Evolutionary conservation across 1,139 yeast species (phyloP).

Genomic region (Pichia sp.): DNA sequence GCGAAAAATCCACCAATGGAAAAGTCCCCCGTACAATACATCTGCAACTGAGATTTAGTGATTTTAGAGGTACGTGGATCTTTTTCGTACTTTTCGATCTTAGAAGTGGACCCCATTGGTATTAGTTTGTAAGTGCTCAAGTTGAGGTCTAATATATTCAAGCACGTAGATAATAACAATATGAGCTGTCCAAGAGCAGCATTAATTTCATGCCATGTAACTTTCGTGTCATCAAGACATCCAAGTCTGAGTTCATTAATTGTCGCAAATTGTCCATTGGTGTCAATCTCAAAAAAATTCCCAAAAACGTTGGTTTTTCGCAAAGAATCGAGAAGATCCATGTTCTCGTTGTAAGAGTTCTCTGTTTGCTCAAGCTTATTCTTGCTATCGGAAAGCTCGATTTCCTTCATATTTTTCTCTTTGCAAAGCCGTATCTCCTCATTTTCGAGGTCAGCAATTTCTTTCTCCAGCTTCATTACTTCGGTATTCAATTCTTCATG

Average conservation of each 20-base stretch:
- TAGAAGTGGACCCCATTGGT: slow-evolving; percentile 83
- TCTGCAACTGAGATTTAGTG: slow-evolving; percentile 38
- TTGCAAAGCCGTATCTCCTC: slow-evolving; percentile 40
- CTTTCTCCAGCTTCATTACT: slow-evolving; percentile 32
- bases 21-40: slow-evolving; percentile 50
- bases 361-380: slow-evolving; percentile 55
- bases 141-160: slow-evolving; percentile 47
- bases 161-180: slow-evolving; percentile 58
- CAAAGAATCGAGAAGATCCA: slow-evolving; percentile 60
- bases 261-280: slow-evolving; percentile 78
- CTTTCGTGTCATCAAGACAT: slow-evolving; percentile 42
- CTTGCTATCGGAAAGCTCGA: slow-evolving; percentile 40
- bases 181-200: slow-evolving; percentile 89
- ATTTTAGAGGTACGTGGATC: slow-evolving; percentile 29
- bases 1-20: slow-evolving; percentile 62
- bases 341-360: slow-evolving; percentile 52
- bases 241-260: slow-evolving; percentile 85
- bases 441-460: slow-evolving; percentile 33
- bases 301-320: slow-evolving; percentile 74
- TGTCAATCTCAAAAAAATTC: slow-evolving; percentile 75
- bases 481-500: slow-evolving; percentile 36
- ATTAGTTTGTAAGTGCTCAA: slow-evolving; percentile 56
- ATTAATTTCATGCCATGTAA: slow-evolving; percentile 89
- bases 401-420: slow-evolving; percentile 44
- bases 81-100: slow-evolving; percentile 52